Percentiles rank a stretch among this genome's conserved stretches.
Evolutionary conservation across 257 asterid genomes (phyloP).

Genomic region (Verbascum thapsus): DNA sequence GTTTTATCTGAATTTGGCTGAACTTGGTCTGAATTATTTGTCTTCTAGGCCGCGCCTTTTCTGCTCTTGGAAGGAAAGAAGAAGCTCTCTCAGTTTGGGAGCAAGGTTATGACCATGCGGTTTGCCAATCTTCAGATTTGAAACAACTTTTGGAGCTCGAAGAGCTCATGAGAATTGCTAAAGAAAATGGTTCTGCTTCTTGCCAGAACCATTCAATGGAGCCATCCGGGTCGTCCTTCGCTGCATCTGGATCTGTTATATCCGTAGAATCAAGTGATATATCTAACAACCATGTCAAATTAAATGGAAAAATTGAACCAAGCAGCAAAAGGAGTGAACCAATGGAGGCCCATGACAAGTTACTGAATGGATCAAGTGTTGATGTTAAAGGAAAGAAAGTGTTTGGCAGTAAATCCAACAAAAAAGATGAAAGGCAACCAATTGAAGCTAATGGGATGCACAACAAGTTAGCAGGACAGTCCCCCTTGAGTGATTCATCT

Average conservation of each 20-base stretch:
- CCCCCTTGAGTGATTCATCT: constrained; percentile 47
- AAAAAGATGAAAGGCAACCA: constrained; percentile 45
- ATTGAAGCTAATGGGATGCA: constrained; percentile 50
- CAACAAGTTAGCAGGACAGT: constrained; percentile 42
- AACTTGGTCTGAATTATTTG: constrained; percentile 38
- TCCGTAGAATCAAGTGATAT: constrained; percentile 46
- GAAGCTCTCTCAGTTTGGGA: constrained; percentile 89
- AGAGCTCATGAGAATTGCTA: constrained; percentile 65
- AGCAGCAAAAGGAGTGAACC: constrained; percentile 39
- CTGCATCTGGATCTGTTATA: constrained; percentile 45
- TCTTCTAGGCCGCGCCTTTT: constrained; percentile 74
- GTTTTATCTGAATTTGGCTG: constrained; percentile 23
- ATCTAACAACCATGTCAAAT: constrained; percentile 37
- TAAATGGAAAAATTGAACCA: constrained; percentile 48
- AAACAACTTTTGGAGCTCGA: constrained; percentile 86
- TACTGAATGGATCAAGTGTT: constrained; percentile 45
- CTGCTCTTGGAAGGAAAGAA: constrained; percentile 80
- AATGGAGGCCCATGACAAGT: constrained; percentile 42
- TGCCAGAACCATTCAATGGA: constrained; percentile 35
- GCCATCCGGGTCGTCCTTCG: constrained; percentile 44
- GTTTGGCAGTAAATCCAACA: constrained; percentile 43
- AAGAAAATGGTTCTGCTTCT: constrained; percentile 42
- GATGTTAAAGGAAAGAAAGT: constrained; percentile 30
- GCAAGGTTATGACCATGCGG: constrained; percentile 80
- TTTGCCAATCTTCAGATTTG: constrained; percentile 79